A percentile compares a stretch with the other conserved stretches of the same genome.
phyloP scores from a whole-genome alignment of 1,284 basidiomycete species.

The Puccinia sorghi region DNA sequence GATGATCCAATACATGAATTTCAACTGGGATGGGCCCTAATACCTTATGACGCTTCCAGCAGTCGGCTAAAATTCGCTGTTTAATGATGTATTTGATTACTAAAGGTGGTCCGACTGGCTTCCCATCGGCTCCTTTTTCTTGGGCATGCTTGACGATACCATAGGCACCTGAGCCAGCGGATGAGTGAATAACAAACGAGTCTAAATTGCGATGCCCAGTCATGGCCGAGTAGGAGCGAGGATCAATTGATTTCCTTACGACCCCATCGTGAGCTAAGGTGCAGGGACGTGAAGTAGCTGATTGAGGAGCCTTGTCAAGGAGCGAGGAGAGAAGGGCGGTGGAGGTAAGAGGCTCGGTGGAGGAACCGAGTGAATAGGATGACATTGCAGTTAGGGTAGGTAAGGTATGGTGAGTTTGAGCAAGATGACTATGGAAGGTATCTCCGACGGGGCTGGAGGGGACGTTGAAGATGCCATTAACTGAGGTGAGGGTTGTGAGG shows the following conservation, averaged over 20 bases:
- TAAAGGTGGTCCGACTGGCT: conserved; percentile 59
- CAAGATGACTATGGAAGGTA: not conserved
- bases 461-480: conserved; percentile 40
- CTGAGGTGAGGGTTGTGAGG: conserved; percentile 32
- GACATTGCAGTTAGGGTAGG: conserved; percentile 31
- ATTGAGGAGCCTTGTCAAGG: conserved; percentile 22
- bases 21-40: conserved; percentile 97
- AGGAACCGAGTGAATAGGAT: conserved; percentile 13
- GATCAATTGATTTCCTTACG: conserved; percentile 45
- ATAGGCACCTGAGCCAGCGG: conserved; percentile 94
- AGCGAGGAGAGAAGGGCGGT: conserved; percentile 35
- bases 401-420: not conserved
- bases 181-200: conserved; percentile 74
- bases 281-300: conserved; percentile 9
- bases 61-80: conserved; percentile 94
- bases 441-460: conserved; percentile 6
- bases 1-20: conserved; percentile 87
- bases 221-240: conserved; percentile 42
- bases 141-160: conserved; percentile 88
- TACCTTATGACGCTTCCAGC: conserved; percentile 95
- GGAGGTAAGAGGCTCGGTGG: conserved; percentile 21
- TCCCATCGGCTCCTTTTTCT: conserved; percentile 72
- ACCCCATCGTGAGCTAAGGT: conserved; percentile 36
- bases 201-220: conserved; percentile 68
- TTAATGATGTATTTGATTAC: conserved; percentile 99